Evolutionary conservation across 495 filamentous ascomycete genomes (phyloP).

Genomic region (Aspergillus bertholletiae): DNA sequence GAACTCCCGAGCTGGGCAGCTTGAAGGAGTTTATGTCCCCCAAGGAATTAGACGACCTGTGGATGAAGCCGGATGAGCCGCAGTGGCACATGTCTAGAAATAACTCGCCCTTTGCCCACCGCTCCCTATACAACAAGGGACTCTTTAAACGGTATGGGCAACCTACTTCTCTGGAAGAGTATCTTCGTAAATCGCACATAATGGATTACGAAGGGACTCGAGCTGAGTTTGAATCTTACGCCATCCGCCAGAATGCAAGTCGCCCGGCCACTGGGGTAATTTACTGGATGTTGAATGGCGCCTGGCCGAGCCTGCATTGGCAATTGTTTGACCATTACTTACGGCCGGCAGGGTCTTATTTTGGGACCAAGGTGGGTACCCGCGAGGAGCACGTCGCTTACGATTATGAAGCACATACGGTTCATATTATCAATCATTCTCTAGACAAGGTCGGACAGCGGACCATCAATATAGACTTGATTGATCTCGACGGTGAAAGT

Average conservation of each 20-base stretch:
- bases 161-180: constrained; percentile 51
- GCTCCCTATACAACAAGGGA: constrained; percentile 54
- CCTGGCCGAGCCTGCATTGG: constrained; percentile 66
- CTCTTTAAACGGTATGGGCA: constrained; percentile 52
- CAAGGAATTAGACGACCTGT: constrained; percentile 49
- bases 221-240: constrained; percentile 56
- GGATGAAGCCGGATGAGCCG: constrained; percentile 48
- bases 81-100: constrained; percentile 59
- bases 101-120: constrained; percentile 50
- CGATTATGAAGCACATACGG: constrained; percentile 40
- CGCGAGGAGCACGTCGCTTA: constrained; percentile 56
- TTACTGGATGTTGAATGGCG: constrained; percentile 69
- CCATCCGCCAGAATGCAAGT: constrained; percentile 45
- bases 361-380: constrained; percentile 52
- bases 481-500: constrained; percentile 43
- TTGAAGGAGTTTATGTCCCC: constrained; percentile 51
- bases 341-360: constrained; percentile 54
- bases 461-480: constrained; percentile 41
- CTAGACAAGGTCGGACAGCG: constrained; percentile 39
- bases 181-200: constrained; percentile 52
- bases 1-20: constrained; percentile 55
- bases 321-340: constrained; percentile 64
- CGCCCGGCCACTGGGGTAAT: constrained; percentile 57
- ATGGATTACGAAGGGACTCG: constrained; percentile 63
- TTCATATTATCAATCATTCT: constrained; percentile 57